A percentile compares a stretch with the other conserved stretches of the same genome.
These are phyloP conservation scores for Calvatia gigantea DNA, from an alignment of 768 basidiomycete species.

Conservation along the genomic window DNA sequence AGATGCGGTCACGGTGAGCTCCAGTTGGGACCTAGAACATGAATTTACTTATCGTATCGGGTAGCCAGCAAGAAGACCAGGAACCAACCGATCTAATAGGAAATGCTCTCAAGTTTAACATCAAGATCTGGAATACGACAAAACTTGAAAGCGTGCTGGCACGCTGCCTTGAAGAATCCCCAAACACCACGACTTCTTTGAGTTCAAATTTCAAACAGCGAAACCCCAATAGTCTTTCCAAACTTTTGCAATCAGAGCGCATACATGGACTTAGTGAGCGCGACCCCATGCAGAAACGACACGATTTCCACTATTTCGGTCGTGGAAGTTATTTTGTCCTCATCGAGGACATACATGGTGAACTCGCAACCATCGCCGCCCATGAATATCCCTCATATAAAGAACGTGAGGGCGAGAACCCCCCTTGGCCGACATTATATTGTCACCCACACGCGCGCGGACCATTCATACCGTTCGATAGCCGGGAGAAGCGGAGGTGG, in stretches of 20 bases:
- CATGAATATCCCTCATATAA: slow-evolving; percentile 72
- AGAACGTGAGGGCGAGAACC: slow-evolving; percentile 45
- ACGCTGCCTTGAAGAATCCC: slow-evolving; percentile 49
- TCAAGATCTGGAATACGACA: slow-evolving; percentile 82
- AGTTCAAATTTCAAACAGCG: slow-evolving; percentile 26
- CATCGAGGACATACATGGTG: slow-evolving; percentile 85
- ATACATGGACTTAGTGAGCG: slow-evolving; percentile 88
- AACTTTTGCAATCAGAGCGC: slow-evolving; percentile 76
- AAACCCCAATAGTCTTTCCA: slow-evolving; percentile 42
- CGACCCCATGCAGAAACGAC: slow-evolving; percentile 83
- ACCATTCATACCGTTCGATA: slow-evolving; percentile 75
- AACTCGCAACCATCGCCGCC: slow-evolving; percentile 79
- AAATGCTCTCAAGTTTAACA: slow-evolving; percentile 66
- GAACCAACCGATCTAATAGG: slow-evolving; percentile 46
- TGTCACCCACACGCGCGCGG: slow-evolving; percentile 72
- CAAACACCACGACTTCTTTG: slow-evolving; percentile 20
- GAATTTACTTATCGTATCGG: slow-evolving; percentile 12
- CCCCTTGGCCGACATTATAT: slow-evolving; percentile 81
- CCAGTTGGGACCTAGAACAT: neutral
- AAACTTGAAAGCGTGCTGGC: slow-evolving; percentile 73
- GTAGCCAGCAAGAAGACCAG: slow-evolving; percentile 24
- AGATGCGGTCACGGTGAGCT: slow-evolving; percentile 51
- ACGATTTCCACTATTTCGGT: slow-evolving; percentile 86
- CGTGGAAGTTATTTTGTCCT: slow-evolving; percentile 76
- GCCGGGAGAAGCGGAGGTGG: slow-evolving; percentile 66